Percentiles rank a stretch among this genome's conserved stretches.
Conservation (phyloP, 495 filamentous ascomycete species). For the Immersiella caudata region DNA sequence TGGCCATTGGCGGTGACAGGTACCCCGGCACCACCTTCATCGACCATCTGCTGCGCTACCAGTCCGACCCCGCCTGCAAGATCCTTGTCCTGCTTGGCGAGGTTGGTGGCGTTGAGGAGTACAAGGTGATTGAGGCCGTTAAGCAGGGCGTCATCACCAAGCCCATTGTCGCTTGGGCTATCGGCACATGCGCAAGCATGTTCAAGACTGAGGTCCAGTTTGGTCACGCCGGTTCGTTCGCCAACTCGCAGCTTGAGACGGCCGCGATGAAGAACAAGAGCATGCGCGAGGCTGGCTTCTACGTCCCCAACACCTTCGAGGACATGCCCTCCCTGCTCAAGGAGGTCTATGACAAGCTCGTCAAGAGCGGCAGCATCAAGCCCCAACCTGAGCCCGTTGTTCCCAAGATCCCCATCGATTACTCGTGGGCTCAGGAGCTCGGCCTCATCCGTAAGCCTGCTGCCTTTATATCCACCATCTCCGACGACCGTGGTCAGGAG, state of each 20-base stretch:
- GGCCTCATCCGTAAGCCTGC: conserved; percentile 99
- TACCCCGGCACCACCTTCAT: conserved; percentile 99
- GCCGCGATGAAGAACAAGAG: conserved; percentile 93
- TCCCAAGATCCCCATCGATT: conserved; percentile 99
- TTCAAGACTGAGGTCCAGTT: conserved; percentile 99
- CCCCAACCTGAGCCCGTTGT: conserved; percentile 86
- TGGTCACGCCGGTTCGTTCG: conserved; percentile 96
- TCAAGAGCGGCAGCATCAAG: conserved; percentile 79
- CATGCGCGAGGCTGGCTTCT: conserved; percentile 92
- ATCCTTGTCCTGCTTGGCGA: conserved; percentile 94
- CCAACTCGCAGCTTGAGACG: conserved; percentile 98
- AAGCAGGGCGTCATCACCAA: conserved; percentile 94
- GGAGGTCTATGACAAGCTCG: conserved; percentile 80
- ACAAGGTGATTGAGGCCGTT: conserved; percentile 97
- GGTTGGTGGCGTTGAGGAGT: conserved; percentile 99
- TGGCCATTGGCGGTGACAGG: conserved; percentile 97
- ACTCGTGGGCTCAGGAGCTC: conserved; percentile 99
- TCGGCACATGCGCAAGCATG: conserved; percentile 98
- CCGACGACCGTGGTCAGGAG: conserved; percentile 99
- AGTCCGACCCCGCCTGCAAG: conserved; percentile 95
- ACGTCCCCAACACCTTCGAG: conserved; percentile 93
- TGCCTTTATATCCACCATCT: conserved; percentile 99
- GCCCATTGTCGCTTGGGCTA: conserved; percentile 98
- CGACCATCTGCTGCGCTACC: conserved; percentile 93
- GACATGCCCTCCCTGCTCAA: conserved; percentile 79